A percentile compares a stretch with the other conserved stretches of the same genome.
phyloP scores from a whole-genome alignment of 768 basidiomycete genomes.

The Suillus alpinus region DNA sequence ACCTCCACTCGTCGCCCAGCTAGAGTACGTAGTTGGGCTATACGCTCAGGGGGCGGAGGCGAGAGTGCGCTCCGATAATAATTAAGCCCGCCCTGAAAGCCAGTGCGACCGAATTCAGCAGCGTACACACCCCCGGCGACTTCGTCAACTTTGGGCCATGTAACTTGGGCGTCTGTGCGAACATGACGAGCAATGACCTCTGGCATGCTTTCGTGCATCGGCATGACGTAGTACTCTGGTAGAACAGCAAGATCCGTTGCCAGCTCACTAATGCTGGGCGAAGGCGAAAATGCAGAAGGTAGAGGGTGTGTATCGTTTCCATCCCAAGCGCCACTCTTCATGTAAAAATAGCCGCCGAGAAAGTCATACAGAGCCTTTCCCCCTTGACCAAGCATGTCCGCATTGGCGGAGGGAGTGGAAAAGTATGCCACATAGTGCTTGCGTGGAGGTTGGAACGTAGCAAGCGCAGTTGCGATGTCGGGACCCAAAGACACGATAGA shows the following conservation, averaged over 20 bases:
- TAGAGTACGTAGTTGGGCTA: slow-evolving; percentile 44
- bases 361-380: slow-evolving; percentile 21
- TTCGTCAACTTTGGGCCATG: slow-evolving; percentile 51
- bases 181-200: slow-evolving; percentile 37
- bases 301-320: slow-evolving; percentile 41
- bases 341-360: slow-evolving; percentile 35
- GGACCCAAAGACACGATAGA: slow-evolving; percentile 9
- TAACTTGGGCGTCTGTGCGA: slow-evolving; percentile 22
- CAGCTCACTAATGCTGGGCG: slow-evolving; percentile 20
- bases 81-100: slow-evolving; percentile 66
- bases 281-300: slow-evolving; percentile 21
- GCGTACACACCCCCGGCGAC: slow-evolving; percentile 43
- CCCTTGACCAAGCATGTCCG: slow-evolving; percentile 34
- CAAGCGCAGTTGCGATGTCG: slow-evolving; percentile 26
- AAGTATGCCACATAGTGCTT: slow-evolving; percentile 60
- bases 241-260: slow-evolving; percentile 37
- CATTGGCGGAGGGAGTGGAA: slow-evolving; percentile 43
- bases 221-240: slow-evolving; percentile 66
- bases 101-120: slow-evolving; percentile 46
- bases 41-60: slow-evolving; percentile 32
- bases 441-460: slow-evolving; percentile 44
- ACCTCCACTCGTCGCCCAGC: slow-evolving; percentile 44
- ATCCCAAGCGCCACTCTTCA: slow-evolving; percentile 56
- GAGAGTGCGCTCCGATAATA: slow-evolving; percentile 42
- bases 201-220: slow-evolving; percentile 50